Evolutionary conservation across 495 filamentous ascomycete species (phyloP).

Genomic region (Extremus antarcticus): DNA sequence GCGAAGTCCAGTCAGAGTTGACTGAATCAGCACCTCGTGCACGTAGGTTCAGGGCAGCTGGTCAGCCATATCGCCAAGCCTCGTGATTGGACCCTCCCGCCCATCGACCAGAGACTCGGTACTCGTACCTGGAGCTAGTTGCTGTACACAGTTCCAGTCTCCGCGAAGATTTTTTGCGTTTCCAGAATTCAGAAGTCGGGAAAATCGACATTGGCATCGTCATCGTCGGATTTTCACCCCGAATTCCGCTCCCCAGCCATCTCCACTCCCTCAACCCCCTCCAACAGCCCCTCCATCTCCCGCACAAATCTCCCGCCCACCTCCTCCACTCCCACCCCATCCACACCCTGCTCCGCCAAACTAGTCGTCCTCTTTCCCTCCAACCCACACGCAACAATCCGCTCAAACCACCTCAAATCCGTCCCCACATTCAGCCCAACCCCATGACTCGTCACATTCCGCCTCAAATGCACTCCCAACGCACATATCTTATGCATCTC

Average conservation of each 20-base stretch:
- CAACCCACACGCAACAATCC: slow-evolving; percentile 81
- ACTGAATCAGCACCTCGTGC: too few relatives aligned
- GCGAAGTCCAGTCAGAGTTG: too few relatives aligned
- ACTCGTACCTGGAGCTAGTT: too few relatives aligned
- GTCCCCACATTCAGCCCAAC: slow-evolving; percentile 73
- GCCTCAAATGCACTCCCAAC: slow-evolving; percentile 74
- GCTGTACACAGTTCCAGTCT: too few relatives aligned
- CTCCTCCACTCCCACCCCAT: slow-evolving; percentile 22
- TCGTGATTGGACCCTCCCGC: too few relatives aligned
- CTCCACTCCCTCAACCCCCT: slow-evolving; percentile 7
- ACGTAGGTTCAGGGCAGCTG: too few relatives aligned
- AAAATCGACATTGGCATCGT: neutral
- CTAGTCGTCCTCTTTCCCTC: slow-evolving; percentile 67
- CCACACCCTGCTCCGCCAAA: slow-evolving; percentile 33
- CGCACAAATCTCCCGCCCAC: slow-evolving; percentile 27
- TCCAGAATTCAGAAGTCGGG: neutral
- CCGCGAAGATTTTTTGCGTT: too few relatives aligned
- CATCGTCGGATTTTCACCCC: neutral
- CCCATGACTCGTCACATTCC: slow-evolving; percentile 79
- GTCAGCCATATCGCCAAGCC: too few relatives aligned
- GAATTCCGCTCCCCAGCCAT: neutral
- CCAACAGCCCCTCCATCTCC: slow-evolving; percentile 17
- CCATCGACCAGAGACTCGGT: too few relatives aligned
- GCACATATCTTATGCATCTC: slow-evolving; percentile 62
- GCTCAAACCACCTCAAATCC: slow-evolving; percentile 56